A percentile compares a stretch with the other conserved stretches of the same genome.
Evolutionary conservation across 805 yeast genomes (phyloP).

Genomic region (Kodamaea fukazawae): DNA sequence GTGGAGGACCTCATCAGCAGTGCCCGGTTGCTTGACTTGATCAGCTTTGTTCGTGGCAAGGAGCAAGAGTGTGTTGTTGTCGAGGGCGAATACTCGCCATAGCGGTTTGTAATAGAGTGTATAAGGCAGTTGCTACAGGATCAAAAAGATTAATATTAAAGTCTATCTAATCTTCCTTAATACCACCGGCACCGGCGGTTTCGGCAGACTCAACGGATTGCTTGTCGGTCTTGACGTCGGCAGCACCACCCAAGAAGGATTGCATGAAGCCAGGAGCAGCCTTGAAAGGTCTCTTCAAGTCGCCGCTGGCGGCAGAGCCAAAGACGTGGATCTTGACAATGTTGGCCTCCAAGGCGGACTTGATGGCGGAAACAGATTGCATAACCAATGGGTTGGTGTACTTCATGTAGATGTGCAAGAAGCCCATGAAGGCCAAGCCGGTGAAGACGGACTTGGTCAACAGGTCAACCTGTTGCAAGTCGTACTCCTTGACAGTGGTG

Average conservation of each 20-base stretch:
- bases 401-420: slow-evolving; percentile 97
- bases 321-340: slow-evolving; percentile 88
- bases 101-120: no score
- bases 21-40: slow-evolving; percentile 49
- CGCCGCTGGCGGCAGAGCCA: slow-evolving; percentile 80
- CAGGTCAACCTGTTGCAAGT: slow-evolving; percentile 76
- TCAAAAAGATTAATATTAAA: slow-evolving; percentile 2
- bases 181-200: slow-evolving; percentile 80
- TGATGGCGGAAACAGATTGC: slow-evolving; percentile 89
- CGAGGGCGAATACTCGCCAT: slow-evolving; percentile 9
- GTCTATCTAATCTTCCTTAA: slow-evolving; percentile 68
- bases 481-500: slow-evolving; percentile 94
- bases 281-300: slow-evolving; percentile 95
- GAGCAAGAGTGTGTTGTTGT: slow-evolving; percentile 45
- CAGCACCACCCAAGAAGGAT: slow-evolving; percentile 61
- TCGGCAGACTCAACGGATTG: slow-evolving; percentile 83
- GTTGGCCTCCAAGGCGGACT: slow-evolving; percentile 85
- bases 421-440: slow-evolving; percentile 93
- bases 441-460: slow-evolving; percentile 83
- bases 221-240: slow-evolving; percentile 75
- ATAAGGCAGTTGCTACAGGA: no score
- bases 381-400: slow-evolving; percentile 95
- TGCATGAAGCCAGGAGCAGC: slow-evolving; percentile 53
- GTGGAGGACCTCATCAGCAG: slow-evolving; percentile 49
- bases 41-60: slow-evolving; percentile 47